Base-by-base conservation (phyloP, 352 stramenopile genomes). In the Globisporangium cystogenes region DNA sequence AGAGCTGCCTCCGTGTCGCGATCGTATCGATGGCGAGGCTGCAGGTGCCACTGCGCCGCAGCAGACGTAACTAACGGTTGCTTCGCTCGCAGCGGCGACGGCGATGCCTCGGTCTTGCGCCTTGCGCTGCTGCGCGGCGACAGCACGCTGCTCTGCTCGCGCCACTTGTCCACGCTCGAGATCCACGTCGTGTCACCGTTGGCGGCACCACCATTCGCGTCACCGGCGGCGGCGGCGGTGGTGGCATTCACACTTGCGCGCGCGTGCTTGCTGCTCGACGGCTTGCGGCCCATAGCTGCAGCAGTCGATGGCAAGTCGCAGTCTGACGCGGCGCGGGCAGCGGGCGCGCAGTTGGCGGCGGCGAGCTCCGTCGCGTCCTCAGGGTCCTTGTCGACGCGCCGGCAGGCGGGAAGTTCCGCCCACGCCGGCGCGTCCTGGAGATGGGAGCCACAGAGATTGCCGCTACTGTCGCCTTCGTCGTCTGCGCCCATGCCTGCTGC, bases 151-250 rank as follows among this genome's bases (percentile, higher is more conserved):
- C 44, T 50, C 40, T 79, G 60, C 24, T 65, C 53, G 18, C 55
- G 67, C 70, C 67, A 77, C 43, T 73, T 76, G 20, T 72, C 64
- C 3, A 78, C 56, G 42, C 76, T 74, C 11, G 65, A 67, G 27
- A 67, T 70, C 73, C 75, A 84, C 48, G 57, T 54, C 27, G 70
- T 67, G 20, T 52, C 52, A 8, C 65, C 11, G 33, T 39, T 58
- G 21, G 52, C 23, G 42, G 33, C 21, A 24, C 18, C 4, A n/a
- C 42, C 29, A 20, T 41, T 33, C 20, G 31, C 10, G 52, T 49
- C 14, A n/a, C 4, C 20, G 4, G 51, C 37, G 16, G 64, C 43
- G 33, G n/a, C n/a, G n/a, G n/a, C n/a, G n/a, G n/a, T n/a, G n/a
- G n/a, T n/a, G n/a, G n/a, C n/a, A n/a, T 43, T 47, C 33, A 24